Evolutionary conservation across 2,329 filamentous ascomycete species (phyloP).

Genomic region (Emydomyces testavorans): DNA sequence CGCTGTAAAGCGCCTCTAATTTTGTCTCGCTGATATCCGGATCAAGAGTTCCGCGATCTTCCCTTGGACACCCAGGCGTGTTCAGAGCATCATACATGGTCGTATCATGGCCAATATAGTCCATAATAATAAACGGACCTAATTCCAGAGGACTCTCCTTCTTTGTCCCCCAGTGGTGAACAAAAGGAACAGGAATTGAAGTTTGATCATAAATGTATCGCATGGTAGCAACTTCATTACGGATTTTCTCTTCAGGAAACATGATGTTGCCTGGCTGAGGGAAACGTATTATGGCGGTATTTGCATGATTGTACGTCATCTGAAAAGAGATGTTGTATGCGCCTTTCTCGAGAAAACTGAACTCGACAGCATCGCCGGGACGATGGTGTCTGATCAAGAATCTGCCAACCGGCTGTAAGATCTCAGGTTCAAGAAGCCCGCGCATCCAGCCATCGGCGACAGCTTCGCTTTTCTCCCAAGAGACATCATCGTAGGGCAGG

Average conservation of each 20-base stretch:
- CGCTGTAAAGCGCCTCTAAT: no score
- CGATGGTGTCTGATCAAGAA: background rate
- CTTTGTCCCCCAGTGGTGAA: slow-evolving; percentile 18
- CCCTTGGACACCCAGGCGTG: no score
- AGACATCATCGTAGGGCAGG: background rate
- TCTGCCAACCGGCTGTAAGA: background rate
- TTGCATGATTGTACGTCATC: slow-evolving; percentile 15
- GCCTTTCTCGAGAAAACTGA: background rate
- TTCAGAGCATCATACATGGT: slow-evolving; percentile 20
- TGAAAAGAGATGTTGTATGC: slow-evolving; percentile 19
- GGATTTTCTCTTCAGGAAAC: slow-evolving; percentile 22
- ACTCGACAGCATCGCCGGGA: background rate
- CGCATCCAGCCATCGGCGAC: background rate
- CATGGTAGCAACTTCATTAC: slow-evolving; percentile 17
- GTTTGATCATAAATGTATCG: slow-evolving; percentile 16
- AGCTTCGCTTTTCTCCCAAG: background rate
- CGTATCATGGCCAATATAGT: slow-evolving; percentile 21
- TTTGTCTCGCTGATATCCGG: no score
- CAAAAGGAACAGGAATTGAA: slow-evolving; percentile 16
- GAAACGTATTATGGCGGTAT: slow-evolving; percentile 18
- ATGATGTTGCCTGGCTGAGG: slow-evolving; percentile 16
- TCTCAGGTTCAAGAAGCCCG: background rate
- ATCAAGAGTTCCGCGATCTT: no score
- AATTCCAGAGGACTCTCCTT: slow-evolving; percentile 18
- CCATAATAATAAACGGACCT: slow-evolving; percentile 30